A percentile compares a stretch with the other conserved stretches of the same genome.
Conservation (phyloP, 2,329 filamentous ascomycete genomes). For the Biscogniauxia mediterranea region DNA sequence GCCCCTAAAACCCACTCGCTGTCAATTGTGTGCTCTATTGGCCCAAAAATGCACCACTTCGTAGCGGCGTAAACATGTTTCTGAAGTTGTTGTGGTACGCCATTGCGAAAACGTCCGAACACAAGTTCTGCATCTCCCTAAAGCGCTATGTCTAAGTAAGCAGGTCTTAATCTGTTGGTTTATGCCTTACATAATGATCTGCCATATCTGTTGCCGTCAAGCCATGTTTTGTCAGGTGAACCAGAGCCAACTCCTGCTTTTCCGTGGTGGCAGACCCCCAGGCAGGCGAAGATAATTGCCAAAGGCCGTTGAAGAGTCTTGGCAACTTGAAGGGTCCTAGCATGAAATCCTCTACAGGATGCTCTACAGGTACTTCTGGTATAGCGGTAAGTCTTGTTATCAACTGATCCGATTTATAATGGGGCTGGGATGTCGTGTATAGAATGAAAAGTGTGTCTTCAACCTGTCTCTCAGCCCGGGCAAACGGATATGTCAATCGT, state of each 20-base stretch:
- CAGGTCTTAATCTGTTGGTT: too few species aligned
- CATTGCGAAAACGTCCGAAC: slow-evolving; percentile 32
- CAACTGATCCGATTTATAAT: background rate
- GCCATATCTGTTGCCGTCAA: slow-evolving; percentile 36
- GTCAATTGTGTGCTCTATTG: slow-evolving; percentile 24
- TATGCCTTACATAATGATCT: slow-evolving; percentile 34
- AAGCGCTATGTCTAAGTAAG: background rate
- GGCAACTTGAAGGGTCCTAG: slow-evolving; percentile 25
- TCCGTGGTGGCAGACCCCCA: slow-evolving; percentile 29
- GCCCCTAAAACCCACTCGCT: slow-evolving; percentile 27
- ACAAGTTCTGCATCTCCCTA: slow-evolving; percentile 37
- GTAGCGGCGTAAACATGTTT: slow-evolving; percentile 32
- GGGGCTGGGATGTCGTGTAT: slow-evolving; percentile 16
- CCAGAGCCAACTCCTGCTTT: slow-evolving; percentile 28
- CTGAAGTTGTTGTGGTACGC: slow-evolving; percentile 21
- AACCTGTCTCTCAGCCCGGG: slow-evolving; percentile 32
- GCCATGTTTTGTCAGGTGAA: slow-evolving; percentile 24
- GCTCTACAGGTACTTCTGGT: background rate
- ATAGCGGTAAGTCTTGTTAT: background rate
- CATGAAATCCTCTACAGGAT: slow-evolving; percentile 17
- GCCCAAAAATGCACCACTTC: slow-evolving; percentile 36
- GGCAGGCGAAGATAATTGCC: slow-evolving; percentile 31
- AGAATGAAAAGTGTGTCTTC: slow-evolving; percentile 27
- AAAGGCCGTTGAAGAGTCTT: slow-evolving; percentile 30
- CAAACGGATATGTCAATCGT: slow-evolving; percentile 25